A percentile compares a stretch with the other conserved stretches of the same genome.
phyloP scores from a whole-genome alignment of 768 basidiomycete species.

The Russula ochroleuca region DNA sequence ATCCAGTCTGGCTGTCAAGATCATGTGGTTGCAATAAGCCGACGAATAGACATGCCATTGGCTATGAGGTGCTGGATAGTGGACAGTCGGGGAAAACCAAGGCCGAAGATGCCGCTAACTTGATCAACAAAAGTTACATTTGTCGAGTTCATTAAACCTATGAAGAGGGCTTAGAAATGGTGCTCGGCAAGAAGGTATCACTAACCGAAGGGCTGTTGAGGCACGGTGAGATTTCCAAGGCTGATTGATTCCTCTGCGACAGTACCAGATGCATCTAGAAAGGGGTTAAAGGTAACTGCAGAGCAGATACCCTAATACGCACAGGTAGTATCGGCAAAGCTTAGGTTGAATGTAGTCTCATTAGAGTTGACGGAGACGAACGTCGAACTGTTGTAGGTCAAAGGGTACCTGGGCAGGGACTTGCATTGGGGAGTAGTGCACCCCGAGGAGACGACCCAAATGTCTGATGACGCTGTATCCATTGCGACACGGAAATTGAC shows the following conservation, averaged over 20 bases:
- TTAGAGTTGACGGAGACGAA: constrained; percentile 61
- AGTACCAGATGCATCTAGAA: constrained; percentile 61
- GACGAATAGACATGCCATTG: constrained; percentile 43
- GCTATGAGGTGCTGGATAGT: constrained; percentile 44
- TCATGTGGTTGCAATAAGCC: not conserved
- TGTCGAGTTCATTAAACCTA: constrained; percentile 58
- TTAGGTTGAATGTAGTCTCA: constrained; percentile 51
- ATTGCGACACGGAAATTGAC: constrained; percentile 65
- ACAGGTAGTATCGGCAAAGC: constrained; percentile 70
- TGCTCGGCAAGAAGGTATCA: not conserved
- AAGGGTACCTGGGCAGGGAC: constrained; percentile 63
- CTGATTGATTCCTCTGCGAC: constrained; percentile 61
- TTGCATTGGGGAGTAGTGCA: constrained; percentile 56
- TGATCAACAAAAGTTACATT: constrained; percentile 61
- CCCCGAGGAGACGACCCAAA: constrained; percentile 65
- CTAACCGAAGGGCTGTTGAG: constrained; percentile 66
- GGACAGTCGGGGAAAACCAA: constrained; percentile 74
- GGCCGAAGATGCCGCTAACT: constrained; percentile 66
- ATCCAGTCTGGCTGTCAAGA: not conserved
- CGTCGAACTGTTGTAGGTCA: constrained; percentile 60
- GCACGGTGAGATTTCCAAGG: constrained; percentile 55
- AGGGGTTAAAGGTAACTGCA: not conserved
- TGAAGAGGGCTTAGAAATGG: not conserved
- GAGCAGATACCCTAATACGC: constrained; percentile 30
- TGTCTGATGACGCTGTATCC: constrained; percentile 70